These are phyloP conservation scores for Solanum lycopersicoides DNA, from an alignment of 257 asterid genomes.

Conservation along the genomic window DNA sequence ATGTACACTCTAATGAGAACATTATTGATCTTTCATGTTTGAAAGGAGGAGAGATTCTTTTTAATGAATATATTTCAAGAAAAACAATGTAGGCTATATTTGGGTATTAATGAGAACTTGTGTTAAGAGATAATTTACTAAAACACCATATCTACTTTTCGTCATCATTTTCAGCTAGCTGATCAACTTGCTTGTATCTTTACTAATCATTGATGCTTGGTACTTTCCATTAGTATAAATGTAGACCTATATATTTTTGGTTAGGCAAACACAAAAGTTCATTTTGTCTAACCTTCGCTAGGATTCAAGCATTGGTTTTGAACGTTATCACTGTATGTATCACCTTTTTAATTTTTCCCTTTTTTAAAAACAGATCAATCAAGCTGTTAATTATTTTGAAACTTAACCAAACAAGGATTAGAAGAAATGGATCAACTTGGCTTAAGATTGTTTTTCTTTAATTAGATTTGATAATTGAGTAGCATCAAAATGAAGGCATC, in stretches of 20 bases:
- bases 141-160: not conserved
- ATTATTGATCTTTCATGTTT: not conserved
- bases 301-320: not conserved
- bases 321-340: not conserved
- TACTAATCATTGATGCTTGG: not conserved
- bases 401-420: not conserved
- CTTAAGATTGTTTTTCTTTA: not conserved
- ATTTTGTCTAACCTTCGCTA: not conserved
- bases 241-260: not conserved
- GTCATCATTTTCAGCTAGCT: not conserved
- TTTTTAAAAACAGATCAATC: not conserved
- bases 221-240: not conserved
- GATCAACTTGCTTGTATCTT: not conserved
- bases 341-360: not conserved
- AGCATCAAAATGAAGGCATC: not conserved
- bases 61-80: no score
- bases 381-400: not conserved
- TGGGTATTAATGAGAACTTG: not conserved
- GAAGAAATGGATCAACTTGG: not conserved
- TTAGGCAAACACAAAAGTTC: not conserved
- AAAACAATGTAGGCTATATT: not conserved
- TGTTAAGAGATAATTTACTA: not conserved
- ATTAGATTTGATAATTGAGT: not conserved
- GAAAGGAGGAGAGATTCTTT: not conserved
- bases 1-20: not conserved